Evolutionary conservation across 768 basidiomycete genomes (phyloP).

Genomic region (Lactifluus hygrophoroides): DNA sequence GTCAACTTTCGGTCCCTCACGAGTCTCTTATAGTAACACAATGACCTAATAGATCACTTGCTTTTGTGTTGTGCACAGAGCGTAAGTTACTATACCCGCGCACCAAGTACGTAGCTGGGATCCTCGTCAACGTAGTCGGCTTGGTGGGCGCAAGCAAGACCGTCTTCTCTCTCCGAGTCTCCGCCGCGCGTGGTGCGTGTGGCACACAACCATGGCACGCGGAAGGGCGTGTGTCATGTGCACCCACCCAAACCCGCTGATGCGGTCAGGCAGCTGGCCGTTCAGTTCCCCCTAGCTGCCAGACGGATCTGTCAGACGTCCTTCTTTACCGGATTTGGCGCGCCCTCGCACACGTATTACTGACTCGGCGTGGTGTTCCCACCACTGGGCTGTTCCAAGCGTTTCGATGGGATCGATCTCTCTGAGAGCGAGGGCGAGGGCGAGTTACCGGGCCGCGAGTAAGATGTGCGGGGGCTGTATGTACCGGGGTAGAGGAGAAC

Average conservation of each 20-base stretch:
- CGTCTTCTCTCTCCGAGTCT: conserved; percentile 17
- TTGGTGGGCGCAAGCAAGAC: conserved; percentile 69
- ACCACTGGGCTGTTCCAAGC: conserved; percentile 37
- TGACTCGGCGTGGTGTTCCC: conserved; percentile 53
- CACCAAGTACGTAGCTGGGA: conserved; percentile 62
- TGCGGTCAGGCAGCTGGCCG: conserved; percentile 39
- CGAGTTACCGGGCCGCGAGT: too few species aligned
- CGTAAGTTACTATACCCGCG: too few species aligned
- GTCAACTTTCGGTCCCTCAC: conserved; percentile 69
- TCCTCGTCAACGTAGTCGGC: conserved; percentile 75
- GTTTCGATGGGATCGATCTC: conserved; percentile 53
- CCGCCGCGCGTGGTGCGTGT: background rate
- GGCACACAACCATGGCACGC: too few species aligned
- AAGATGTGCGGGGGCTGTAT: too few species aligned
- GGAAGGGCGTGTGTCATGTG: too few species aligned
- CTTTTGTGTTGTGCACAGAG: too few species aligned
- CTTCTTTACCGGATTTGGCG: conserved; percentile 78
- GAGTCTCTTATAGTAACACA: too few species aligned
- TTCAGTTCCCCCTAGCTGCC: conserved; percentile 52
- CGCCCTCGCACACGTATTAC: conserved; percentile 58
- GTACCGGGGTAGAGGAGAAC: too few species aligned
- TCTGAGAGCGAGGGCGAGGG: conserved; percentile 22
- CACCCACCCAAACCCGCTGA: background rate
- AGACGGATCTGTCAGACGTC: conserved; percentile 69
- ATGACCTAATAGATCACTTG: too few species aligned